Conservation (phyloP, 2,329 filamentous ascomycete genomes). For the Monilinia laxa region DNA sequence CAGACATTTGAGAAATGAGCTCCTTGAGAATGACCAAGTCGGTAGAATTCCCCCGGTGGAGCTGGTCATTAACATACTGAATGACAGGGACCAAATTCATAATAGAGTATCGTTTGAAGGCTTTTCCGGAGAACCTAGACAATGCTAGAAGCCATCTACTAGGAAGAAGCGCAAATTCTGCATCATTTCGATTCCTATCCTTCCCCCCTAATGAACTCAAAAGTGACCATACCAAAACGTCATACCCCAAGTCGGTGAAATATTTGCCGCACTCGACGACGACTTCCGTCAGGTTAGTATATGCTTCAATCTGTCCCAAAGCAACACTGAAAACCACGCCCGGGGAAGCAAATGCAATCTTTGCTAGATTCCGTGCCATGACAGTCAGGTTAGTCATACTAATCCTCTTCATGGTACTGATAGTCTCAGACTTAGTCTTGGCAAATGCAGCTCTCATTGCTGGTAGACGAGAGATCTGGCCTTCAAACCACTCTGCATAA, state of each 20-base stretch:
- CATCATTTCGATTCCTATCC: constrained; percentile 61
- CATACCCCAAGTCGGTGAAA: constrained; percentile 88
- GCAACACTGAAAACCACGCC: constrained; percentile 89
- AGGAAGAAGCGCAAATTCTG: constrained; percentile 66
- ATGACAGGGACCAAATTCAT: constrained; percentile 84
- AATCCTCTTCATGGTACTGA: constrained; percentile 82
- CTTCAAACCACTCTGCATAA: constrained; percentile 90
- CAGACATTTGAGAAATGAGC: constrained; percentile 88
- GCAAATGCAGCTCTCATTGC: constrained; percentile 79
- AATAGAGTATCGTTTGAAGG: constrained; percentile 81
- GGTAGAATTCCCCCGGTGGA: constrained; percentile 78
- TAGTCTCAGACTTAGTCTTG: constrained; percentile 73
- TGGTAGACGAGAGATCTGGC: constrained; percentile 71
- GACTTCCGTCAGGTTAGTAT: constrained; percentile 90
- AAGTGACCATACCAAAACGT: constrained; percentile 89
- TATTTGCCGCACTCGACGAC: constrained; percentile 94
- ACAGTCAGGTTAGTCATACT: constrained; percentile 81
- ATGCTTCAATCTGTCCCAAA: constrained; percentile 86
- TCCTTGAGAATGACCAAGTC: constrained; percentile 91
- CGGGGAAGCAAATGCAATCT: constrained; percentile 87
- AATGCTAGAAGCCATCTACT: constrained; percentile 91
- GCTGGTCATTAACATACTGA: constrained; percentile 84
- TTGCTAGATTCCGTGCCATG: constrained; percentile 86
- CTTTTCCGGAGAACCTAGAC: constrained; percentile 85
- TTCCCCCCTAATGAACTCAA: constrained; percentile 70